Conservation (phyloP, 2,329 filamentous ascomycete species). For the Zalaria obscura region DNA sequence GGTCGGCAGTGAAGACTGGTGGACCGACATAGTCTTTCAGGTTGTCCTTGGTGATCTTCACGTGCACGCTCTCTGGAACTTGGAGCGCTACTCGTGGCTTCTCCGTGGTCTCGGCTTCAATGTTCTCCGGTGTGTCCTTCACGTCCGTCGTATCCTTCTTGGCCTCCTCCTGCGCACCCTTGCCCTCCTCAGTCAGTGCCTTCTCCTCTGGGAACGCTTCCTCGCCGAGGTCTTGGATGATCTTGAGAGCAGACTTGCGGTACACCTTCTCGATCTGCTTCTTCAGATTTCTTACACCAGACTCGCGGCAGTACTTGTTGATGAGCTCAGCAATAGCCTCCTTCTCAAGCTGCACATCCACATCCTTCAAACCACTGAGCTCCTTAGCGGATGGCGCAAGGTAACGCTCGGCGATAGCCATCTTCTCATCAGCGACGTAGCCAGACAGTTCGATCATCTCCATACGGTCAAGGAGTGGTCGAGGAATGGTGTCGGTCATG, state of each 20-base stretch:
- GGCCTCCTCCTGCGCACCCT: conserved; percentile 57
- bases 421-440: conserved; percentile 97
- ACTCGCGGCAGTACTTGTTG: conserved; percentile 96
- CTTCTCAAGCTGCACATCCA: conserved; percentile 74
- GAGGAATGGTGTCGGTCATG: conserved; percentile 94
- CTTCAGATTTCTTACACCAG: conserved; percentile 92
- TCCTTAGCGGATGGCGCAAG: conserved; percentile 91
- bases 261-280: conserved; percentile 99
- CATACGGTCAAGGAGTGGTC: conserved; percentile 90
- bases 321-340: conserved; percentile 92
- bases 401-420: conserved; percentile 91
- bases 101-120: conserved; percentile 46
- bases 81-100: conserved; percentile 60
- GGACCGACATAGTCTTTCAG: conserved; percentile 95
- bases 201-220: conserved; percentile 66
- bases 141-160: conserved; percentile 50
- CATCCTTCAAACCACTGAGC: conserved; percentile 75
- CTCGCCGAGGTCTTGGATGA: conserved; percentile 87
- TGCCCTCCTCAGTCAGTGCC: conserved; percentile 74
- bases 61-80: conserved; percentile 76
- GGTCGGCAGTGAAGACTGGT: conserved; percentile 87
- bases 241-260: conserved; percentile 91
- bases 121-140: conserved; percentile 45
- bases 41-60: conserved; percentile 76
- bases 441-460: conserved; percentile 93